Percentiles rank a stretch among this genome's conserved stretches.
phyloP scores from a whole-genome alignment of 1,284 basidiomycete species.

The Ustilago crameri region DNA sequence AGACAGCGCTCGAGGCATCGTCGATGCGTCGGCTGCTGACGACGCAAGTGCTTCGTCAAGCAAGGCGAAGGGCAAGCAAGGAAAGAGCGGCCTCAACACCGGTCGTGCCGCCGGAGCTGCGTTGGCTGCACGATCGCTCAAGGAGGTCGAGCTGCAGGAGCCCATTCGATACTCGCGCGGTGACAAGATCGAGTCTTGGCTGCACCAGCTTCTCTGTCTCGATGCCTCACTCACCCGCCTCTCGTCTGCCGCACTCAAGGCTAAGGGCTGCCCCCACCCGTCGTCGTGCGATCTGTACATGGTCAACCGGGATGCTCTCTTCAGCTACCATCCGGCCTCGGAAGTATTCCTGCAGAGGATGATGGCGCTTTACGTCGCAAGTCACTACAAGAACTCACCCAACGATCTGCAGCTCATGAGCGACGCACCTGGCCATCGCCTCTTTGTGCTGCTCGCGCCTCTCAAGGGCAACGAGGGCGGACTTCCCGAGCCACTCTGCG shows the following conservation, averaged over 20 bases:
- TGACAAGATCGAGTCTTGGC: conserved; percentile 93
- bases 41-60: conserved; percentile 71
- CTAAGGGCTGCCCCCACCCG: conserved; percentile 78
- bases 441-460: conserved; percentile 92
- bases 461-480: conserved; percentile 39
- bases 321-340: conserved; percentile 95
- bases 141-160: conserved; percentile 93
- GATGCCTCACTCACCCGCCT: conserved; percentile 83
- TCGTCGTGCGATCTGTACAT: conserved; percentile 93
- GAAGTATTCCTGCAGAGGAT: conserved; percentile 97
- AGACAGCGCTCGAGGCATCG: conserved; percentile 74
- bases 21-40: conserved; percentile 46
- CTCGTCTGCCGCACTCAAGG: conserved; percentile 64
- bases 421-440: conserved; percentile 94
- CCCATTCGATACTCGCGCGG: conserved; percentile 91
- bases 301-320: conserved; percentile 94
- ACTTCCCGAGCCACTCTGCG: conserved; percentile 79
- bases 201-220: conserved; percentile 89
- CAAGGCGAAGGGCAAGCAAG: conserved; percentile 70
- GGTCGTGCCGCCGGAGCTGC: conserved; percentile 61
- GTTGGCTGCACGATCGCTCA: conserved; percentile 77
- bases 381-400: conserved; percentile 99
- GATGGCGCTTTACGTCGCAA: conserved; percentile 97
- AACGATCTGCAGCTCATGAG: conserved; percentile 97
- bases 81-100: conserved; percentile 44